Conservation (phyloP, 495 filamentous ascomycete species). For the Pyrenula massariospora region DNA sequence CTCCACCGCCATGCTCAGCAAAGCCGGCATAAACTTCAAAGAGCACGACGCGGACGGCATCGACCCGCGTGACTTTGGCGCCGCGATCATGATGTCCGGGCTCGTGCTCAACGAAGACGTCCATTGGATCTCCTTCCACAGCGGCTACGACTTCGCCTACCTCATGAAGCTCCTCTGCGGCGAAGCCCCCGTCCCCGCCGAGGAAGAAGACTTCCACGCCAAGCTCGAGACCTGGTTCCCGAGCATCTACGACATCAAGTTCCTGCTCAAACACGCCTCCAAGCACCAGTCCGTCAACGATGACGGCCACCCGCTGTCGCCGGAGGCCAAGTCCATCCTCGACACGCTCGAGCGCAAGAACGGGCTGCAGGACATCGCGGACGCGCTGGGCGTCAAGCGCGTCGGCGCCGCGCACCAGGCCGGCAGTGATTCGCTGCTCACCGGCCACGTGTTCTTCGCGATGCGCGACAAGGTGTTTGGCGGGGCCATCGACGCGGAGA, state of each 20-base stretch:
- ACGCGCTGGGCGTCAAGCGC: conserved; percentile 79
- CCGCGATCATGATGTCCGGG: conserved; percentile 81
- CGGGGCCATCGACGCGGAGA: conserved; percentile 60
- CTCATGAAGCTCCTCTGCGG: conserved; percentile 76
- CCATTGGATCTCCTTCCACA: conserved; percentile 94
- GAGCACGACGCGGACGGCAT: conserved; percentile 82
- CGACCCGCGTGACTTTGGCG: conserved; percentile 75
- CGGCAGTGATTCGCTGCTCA: conserved; percentile 82
- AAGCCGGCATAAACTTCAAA: conserved; percentile 79
- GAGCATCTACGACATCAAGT: conserved; percentile 89
- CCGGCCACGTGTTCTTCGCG: conserved; percentile 86
- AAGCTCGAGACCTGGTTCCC: conserved; percentile 87
- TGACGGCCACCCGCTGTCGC: conserved; percentile 38
- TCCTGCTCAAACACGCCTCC: conserved; percentile 79
- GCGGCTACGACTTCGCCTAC: conserved; percentile 98
- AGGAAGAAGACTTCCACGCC: conserved; percentile 76
- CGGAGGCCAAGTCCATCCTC: conserved; percentile 54
- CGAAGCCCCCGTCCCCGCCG: conserved; percentile 66
- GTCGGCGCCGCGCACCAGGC: conserved; percentile 80
- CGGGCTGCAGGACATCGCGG: conserved; percentile 75
- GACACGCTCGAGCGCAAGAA: conserved; percentile 73
- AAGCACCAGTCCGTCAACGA: conserved; percentile 47
- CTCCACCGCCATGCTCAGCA: conserved; percentile 77
- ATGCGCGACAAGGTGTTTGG: conserved; percentile 76
- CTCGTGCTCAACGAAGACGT: conserved; percentile 81